Base-by-base conservation (phyloP, 345 rosid genomes). In the Isatis tinctoria region DNA sequence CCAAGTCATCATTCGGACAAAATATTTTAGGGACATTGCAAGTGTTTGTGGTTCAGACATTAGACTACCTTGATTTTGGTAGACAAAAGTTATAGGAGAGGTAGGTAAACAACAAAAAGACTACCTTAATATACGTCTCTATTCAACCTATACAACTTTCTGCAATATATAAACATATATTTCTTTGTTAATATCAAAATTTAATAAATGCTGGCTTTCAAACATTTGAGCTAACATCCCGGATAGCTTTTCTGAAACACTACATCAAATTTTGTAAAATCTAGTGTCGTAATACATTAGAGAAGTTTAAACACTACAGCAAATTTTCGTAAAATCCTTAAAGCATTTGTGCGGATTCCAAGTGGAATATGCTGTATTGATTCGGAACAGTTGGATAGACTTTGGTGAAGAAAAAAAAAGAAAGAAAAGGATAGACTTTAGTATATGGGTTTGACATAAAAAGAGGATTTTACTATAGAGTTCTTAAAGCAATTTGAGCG, bases 1-100 rank as follows among this genome's bases (percentile, higher is more conserved):
- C 22, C 53, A 13, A 37, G 18, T 48, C 73, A 74, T 67, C 68
- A 67, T 67, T 67, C 54, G 2, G 68, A 74, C 78, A 65, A 65
- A 57, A 26, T 47, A 26, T 37, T 44, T 12, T 47, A 45, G 47
- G 65, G 51, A 57, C 72, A 74, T 13, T 36, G 36, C 5, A 35
- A 56, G 11, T 65, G 59, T 57, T 48, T 17, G 72, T 17, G 72
- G 36, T 56, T 57, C 40, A 65, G 40, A 37, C 26, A 17, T 4
- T 45, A 45, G 41, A 64, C 56, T 62, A 10, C 54, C 70, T 45
- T 63, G 32, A 45, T n/a, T 17, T 4, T 35, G 17, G 24, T 32
- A 35, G 71, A 73, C 41, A 24, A 9, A 6, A 39, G 14, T n/a
- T 26, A 10, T 48, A 48, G 6, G 6, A 48, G 4, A n/a, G n/a